Base-by-base conservation (phyloP, 1,284 basidiomycete genomes). In the Malassezia yamatoensis region DNA sequence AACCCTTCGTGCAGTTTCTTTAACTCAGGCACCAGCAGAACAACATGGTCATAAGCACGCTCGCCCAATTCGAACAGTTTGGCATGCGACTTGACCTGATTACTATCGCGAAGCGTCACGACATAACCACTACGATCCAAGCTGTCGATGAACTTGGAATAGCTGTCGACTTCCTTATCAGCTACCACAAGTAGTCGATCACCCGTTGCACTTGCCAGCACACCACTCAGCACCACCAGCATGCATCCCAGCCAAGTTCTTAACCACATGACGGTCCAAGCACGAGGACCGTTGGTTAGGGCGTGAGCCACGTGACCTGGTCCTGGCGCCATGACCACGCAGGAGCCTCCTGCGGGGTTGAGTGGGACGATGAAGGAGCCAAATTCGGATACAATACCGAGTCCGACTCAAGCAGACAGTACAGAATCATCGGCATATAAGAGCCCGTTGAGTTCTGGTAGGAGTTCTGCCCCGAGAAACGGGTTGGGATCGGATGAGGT, bases 1-100 rank as follows among this genome's bases (percentile, higher is more conserved):
- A 98, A 80, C 66, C 90, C 87, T 56, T 80, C 76, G 0, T 86
- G 81, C 58, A 84, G 83, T 33, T 79, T 87, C 49, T 70, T 69
- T 51, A 60, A 50, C 2, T 53, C 32, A 5, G 67, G 65, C 0
- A 63, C 59, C 33, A 74, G 62, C 8, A 74, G 53, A 21, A 69
- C 40, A 40, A 71, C 48, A 38, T 72, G 69, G 46, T 74, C 71
- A 46, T 63, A 72, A n/a, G 53, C 51, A 38, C 58, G 52, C 18
- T 71, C 65, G 51, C 66, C 71, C 49, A 63, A 63, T 39, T 55
- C 44, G 34, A 60, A 58, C n/a, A 74, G 61, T 15, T 44, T 36
- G 10, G 64, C 62, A 20, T 59, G 58, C 34, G 36, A 34, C 6
- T 64, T 56, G 0, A 55, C 48, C 5, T 40, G 21, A 15, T 24